Evolutionary conservation across 305 asterid genomes (phyloP), one percentile per base, ranked within the genome.

Genomic region (Solanum hybrid): DNA sequence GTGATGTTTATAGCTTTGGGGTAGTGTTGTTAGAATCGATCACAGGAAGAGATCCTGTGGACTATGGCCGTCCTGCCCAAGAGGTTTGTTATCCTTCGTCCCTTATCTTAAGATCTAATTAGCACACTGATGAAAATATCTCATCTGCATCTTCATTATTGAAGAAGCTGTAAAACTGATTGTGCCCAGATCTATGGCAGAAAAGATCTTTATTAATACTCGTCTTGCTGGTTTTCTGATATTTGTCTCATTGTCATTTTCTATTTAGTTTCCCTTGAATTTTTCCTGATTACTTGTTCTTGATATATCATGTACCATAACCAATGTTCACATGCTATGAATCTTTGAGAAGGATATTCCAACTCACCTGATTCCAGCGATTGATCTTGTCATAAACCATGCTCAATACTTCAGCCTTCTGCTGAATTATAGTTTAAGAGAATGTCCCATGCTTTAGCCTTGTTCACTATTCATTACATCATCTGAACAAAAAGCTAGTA

Each of bases 31-130:
- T 97, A 80, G 99, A 97, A 95, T 93, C 99, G 73, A 95, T 96
- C 85, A 97, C 98, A 0, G 98, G 98, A 92, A 91, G 99, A 93
- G 99, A 97, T 92, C 99, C 98, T 0, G 99, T 97, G 36, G 99
- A 97, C 90, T 97, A 97, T 86, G 95, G 95, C 36, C 98, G 99
- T 88, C 96, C 99, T 88, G 93, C 98, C 78, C 96, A 92, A 84
- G 99, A 97, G 98, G 99, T 97, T 94, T 31, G 37, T 56, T 42
- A 56, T 78, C 56, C 37, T 24, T 78, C 20, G 3, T 51, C 11
- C 79, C 56, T 46, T 29, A 17, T 17, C 24, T 88, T 78, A 17
- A 85, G 46, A 34, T 56, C 66, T 56, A n/a, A 77, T 88, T 56
- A 88, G 32, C 35, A 71, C 40, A 56, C 90, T 56, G 56, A 10